Evolutionary conservation across 2,329 filamentous ascomycete genomes (phyloP), one percentile per base, ranked within the genome.

Genomic region (Aspergillus terreus): DNA sequence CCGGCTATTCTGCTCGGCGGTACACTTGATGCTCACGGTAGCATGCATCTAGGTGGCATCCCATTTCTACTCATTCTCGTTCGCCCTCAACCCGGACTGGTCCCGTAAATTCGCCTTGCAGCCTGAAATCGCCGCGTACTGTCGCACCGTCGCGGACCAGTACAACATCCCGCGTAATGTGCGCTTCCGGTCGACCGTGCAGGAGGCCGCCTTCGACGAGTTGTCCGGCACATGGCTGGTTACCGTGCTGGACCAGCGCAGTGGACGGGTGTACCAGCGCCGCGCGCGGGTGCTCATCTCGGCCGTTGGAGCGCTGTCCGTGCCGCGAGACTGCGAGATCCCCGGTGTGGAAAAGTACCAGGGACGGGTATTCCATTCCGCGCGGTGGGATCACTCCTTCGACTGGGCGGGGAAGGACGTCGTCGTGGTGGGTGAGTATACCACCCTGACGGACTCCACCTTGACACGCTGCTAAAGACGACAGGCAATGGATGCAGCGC

Each of bases 401-500:
- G 63, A 73, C 21, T 71, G 65, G 66, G 57, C 57, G 4, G 62
- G 58, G 15, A 74, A 73, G 50, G 62, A 72, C 43, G 65, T 75
- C 6, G 65, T 74, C 6, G 65, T 71, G 14, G 47, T 73, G n/a
- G 69, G 70, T 64, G 59, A 12, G 68, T 64, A n/a, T 14, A 17
- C 3, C 6, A 17, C 41, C 11, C 33, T 12, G 23, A 23, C 5
- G 23, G 23, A 23, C 23, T 23, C 23, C 2, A 23, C 23, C 6
- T 50, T 12, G 6, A 46, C 15, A 50, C 7, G 21, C 9, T 9
- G 7, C 27, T 30, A 11, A 30, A 4, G 27, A 9, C 27, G 27
- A 4, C 15, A 70, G 73, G 72, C 15, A 78, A 78, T 51, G 75
- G 76, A 35, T 78, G 74, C 55, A 74, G 70, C 46, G 76, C 76